phyloP scores from a whole-genome alignment of 306 rosid species.

The Trichosanthes cucumerina region DNA sequence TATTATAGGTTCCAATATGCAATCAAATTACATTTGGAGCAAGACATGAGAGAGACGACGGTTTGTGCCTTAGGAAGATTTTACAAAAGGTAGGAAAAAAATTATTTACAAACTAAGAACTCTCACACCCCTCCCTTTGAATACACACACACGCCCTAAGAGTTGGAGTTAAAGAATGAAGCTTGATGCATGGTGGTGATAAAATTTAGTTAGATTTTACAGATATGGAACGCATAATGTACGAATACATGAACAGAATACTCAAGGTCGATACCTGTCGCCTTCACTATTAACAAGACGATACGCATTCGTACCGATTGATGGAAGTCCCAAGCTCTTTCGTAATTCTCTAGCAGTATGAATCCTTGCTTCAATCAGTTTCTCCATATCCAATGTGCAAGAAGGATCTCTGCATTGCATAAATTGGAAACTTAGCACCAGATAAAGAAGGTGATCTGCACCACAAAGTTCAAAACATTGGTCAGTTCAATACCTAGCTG shows the following conservation, averaged over 20 bases:
- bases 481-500: conserved; percentile 36
- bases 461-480: conserved; percentile 1
- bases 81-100: background rate
- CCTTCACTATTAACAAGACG: conserved; percentile 89
- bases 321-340: conserved; percentile 68
- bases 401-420: conserved; percentile 40
- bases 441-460: background rate
- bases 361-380: conserved; percentile 65
- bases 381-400: conserved; percentile 57
- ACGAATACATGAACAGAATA: background rate
- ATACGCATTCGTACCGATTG: conserved; percentile 60
- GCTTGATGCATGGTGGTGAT: background rate
- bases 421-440: conserved; percentile 13
- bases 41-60: background rate
- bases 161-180: background rate
- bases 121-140: background rate
- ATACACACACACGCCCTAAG: background rate
- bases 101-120: background rate
- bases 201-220: background rate
- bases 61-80: background rate
- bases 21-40: background rate
- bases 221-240: background rate
- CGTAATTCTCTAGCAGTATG: conserved; percentile 53
- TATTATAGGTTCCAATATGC: background rate
- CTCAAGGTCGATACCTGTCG: conserved; percentile 47